phyloP scores from a whole-genome alignment of 225 moss, liverwort and hornwort genomes.

The Climacium dendroides region DNA sequence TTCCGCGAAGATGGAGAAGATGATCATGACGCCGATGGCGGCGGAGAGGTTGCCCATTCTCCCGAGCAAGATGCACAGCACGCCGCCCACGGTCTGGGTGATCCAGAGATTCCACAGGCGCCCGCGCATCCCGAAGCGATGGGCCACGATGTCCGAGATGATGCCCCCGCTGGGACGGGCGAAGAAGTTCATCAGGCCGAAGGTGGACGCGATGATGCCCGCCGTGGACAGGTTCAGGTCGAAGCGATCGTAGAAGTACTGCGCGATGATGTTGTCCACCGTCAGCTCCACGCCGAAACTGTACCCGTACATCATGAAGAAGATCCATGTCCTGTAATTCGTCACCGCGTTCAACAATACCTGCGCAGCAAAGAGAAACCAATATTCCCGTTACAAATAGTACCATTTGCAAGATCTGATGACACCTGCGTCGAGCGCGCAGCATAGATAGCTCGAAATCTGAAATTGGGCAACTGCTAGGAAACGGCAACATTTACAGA shows the following conservation, averaged over 20 bases:
- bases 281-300: conserved; percentile 83
- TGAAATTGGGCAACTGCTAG: background rate
- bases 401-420: background rate
- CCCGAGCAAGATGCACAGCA: conserved; percentile 51
- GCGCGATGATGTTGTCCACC: conserved; percentile 65
- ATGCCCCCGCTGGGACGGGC: conserved; percentile 59
- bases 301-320: conserved; percentile 60
- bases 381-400: background rate
- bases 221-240: conserved; percentile 41
- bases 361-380: background rate
- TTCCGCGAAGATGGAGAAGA: conserved; percentile 73
- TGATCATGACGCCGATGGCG: conserved; percentile 51
- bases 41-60: background rate
- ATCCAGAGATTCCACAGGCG: conserved; percentile 64
- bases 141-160: conserved; percentile 24
- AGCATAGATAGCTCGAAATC: background rate
- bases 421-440: background rate
- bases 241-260: conserved; percentile 81
- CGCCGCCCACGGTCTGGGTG: conserved; percentile 27
- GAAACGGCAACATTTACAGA: background rate
- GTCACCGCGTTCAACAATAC: conserved; percentile 51
- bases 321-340: conserved; percentile 63
- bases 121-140: conserved; percentile 66
- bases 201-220: conserved; percentile 52
- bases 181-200: conserved; percentile 62